phyloP scores from a whole-genome alignment of 352 stramenopile genomes.

The Phytophthora kernoviae region DNA sequence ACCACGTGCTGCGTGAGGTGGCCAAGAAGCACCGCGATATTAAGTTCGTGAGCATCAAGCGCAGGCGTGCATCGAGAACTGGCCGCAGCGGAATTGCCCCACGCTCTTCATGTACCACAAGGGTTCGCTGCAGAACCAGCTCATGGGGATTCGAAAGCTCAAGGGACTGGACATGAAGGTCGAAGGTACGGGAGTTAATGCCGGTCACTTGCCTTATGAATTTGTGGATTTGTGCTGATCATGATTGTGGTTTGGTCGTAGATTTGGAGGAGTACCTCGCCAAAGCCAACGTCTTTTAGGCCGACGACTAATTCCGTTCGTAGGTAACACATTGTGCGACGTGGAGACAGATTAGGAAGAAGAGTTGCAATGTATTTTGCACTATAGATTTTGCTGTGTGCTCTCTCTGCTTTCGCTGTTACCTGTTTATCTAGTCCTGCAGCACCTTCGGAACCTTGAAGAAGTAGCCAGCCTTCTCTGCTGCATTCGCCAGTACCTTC shows the following conservation, averaged over 20 bases:
- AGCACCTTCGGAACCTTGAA: constrained; percentile 90
- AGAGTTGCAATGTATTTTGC: constrained; percentile 19
- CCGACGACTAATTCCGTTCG: constrained; percentile 16
- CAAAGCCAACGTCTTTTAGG: constrained; percentile 73
- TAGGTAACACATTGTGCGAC: not conserved
- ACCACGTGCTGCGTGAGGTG: constrained; percentile 83
- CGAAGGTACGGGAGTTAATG: constrained; percentile 48
- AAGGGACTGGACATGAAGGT: constrained; percentile 88
- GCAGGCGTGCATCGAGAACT: constrained; percentile 92
- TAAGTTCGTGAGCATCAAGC: constrained; percentile 95
- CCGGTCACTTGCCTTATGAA: not conserved
- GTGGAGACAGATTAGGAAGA: not conserved
- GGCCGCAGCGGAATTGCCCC: constrained; percentile 90
- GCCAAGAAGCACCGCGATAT: constrained; percentile 88
- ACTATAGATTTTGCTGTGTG: constrained; percentile 38
- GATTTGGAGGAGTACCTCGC: constrained; percentile 91
- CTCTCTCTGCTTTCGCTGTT: constrained; percentile 7
- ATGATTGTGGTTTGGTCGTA: constrained; percentile 9
- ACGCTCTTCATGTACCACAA: constrained; percentile 95
- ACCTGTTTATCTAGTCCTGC: constrained; percentile 55
- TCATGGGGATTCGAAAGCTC: constrained; percentile 89
- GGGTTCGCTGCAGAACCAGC: constrained; percentile 86
- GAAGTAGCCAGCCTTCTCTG: constrained; percentile 78
- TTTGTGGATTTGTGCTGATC: constrained; percentile 15
- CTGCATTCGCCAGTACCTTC: constrained; percentile 78